Conservation (phyloP, 164 flowering plant genomes). For the Vitis cinerea region DNA sequence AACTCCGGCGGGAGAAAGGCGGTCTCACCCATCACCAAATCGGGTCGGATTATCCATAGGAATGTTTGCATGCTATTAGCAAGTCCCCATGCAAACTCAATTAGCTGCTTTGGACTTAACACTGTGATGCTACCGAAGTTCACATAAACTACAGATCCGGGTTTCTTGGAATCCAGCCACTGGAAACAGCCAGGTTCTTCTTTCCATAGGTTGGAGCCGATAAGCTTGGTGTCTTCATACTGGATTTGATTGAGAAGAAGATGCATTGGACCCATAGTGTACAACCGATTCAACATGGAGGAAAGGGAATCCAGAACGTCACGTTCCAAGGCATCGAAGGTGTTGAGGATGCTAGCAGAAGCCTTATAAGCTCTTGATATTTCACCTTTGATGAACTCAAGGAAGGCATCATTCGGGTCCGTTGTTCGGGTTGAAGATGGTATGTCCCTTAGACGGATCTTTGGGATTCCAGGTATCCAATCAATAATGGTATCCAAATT, state of each 20-base stretch:
- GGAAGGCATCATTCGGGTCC: slow-evolving; percentile 27
- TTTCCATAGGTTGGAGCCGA: slow-evolving; percentile 47
- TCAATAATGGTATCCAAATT: slow-evolving; percentile 37
- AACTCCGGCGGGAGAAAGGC: slow-evolving; percentile 34
- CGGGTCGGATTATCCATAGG: slow-evolving; percentile 56
- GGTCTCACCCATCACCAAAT: slow-evolving; percentile 40
- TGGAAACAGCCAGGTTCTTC: slow-evolving; percentile 38
- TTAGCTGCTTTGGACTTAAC: slow-evolving; percentile 31
- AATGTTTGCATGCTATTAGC: slow-evolving; percentile 40
- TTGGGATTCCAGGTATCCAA: slow-evolving; percentile 40
- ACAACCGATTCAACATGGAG: slow-evolving; percentile 16
- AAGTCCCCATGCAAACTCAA: slow-evolving; percentile 60
- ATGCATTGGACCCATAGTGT: slow-evolving; percentile 44
- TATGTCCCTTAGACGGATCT: slow-evolving; percentile 36
- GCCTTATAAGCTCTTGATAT: slow-evolving; percentile 14
- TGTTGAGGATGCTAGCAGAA: slow-evolving; percentile 34
- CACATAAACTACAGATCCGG: slow-evolving; percentile 44
- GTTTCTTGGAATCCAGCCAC: slow-evolving; percentile 46
- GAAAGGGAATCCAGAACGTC: slow-evolving; percentile 29
- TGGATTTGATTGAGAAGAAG: slow-evolving; percentile 14
- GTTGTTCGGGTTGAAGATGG: slow-evolving; percentile 34
- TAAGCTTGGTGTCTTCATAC: slow-evolving; percentile 4
- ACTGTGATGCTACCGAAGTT: slow-evolving; percentile 54
- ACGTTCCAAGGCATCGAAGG: slow-evolving; percentile 32
- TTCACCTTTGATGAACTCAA: slow-evolving; percentile 17